These are phyloP conservation scores for Pyrenopolyporus hunteri DNA, from an alignment of 495 filamentous ascomycete genomes.

Conservation along the genomic window DNA sequence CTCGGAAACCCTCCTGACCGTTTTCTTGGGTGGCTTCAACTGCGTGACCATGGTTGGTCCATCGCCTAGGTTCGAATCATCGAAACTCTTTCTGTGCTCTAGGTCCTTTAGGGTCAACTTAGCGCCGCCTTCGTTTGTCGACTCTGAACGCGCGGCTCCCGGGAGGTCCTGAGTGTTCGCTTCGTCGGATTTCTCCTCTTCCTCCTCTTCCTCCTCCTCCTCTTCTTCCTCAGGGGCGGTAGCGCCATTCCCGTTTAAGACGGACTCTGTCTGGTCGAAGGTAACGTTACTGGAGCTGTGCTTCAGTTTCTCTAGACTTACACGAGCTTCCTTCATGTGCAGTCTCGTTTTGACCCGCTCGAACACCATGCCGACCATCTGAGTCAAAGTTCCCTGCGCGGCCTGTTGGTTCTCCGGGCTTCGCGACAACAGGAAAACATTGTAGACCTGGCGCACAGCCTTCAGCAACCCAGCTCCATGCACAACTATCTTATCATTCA, in stretches of 20 bases:
- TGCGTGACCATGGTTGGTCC: conserved; percentile 93
- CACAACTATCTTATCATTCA: conserved; percentile 98
- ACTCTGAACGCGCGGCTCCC: conserved; percentile 58
- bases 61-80: conserved; percentile 88
- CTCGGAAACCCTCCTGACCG: conserved; percentile 64
- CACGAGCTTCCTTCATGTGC: conserved; percentile 78
- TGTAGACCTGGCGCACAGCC: conserved; percentile 98
- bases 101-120: conserved; percentile 96
- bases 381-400: conserved; percentile 93
- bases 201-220: conserved; percentile 45
- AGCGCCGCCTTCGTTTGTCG: conserved; percentile 59
- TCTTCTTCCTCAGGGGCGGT: conserved; percentile 46
- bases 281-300: conserved; percentile 53
- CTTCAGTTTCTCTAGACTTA: conserved; percentile 58
- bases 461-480: conserved; percentile 96
- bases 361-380: conserved; percentile 99
- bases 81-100: conserved; percentile 90
- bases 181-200: conserved; percentile 43
- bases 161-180: conserved; percentile 57
- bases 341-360: conserved; percentile 89
- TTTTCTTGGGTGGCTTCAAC: conserved; percentile 62
- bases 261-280: conserved; percentile 48
- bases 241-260: conserved; percentile 42
- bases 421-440: conserved; percentile 94
- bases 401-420: conserved; percentile 93